A percentile compares a stretch with the other conserved stretches of the same genome.
phyloP scores from a whole-genome alignment of 345 rosid genomes.

The Adansonia digitata region DNA sequence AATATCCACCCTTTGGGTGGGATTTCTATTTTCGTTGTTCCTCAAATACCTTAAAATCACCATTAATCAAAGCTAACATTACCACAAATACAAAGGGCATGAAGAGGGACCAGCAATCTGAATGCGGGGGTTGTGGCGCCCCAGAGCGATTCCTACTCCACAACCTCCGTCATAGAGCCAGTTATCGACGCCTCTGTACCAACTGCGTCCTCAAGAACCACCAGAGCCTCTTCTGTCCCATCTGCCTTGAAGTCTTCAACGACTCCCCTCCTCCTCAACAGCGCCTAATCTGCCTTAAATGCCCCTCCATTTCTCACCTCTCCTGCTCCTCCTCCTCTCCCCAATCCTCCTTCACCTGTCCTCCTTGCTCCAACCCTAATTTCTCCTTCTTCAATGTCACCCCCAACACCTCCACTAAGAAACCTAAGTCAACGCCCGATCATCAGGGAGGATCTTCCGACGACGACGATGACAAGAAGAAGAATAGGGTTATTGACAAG shows the following conservation, averaged over 20 bases:
- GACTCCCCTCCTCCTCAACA: conserved; percentile 15
- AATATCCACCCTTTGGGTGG: too few relatives aligned
- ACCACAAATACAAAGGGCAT: too few relatives aligned
- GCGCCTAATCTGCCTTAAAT: conserved; percentile 35
- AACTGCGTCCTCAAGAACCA: conserved; percentile 46
- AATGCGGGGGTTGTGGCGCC: conserved; percentile 36
- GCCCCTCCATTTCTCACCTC: conserved; percentile 43
- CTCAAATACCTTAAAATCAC: background rate
- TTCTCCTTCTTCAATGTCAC: conserved; percentile 34
- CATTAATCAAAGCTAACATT: too few relatives aligned
- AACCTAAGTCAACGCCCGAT: conserved; percentile 6
- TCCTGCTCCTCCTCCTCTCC: conserved; percentile 28
- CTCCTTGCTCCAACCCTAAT: conserved; percentile 39
- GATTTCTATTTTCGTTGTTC: too few relatives aligned
- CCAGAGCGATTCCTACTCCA: conserved; percentile 33
- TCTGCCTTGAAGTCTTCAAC: conserved; percentile 36
- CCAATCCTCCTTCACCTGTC: conserved; percentile 35
- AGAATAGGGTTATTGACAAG: conserved; percentile 9
- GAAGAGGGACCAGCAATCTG: conserved; percentile 25
- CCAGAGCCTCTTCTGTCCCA: conserved; percentile 40
- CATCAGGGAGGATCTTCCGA: background rate
- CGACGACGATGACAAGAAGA: background rate
- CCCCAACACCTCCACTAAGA: conserved; percentile 1
- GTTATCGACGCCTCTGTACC: conserved; percentile 40
- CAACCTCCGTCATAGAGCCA: conserved; percentile 28